phyloP scores from a whole-genome alignment of 352 stramenopile genomes.

The Phytophthora lateralis region DNA sequence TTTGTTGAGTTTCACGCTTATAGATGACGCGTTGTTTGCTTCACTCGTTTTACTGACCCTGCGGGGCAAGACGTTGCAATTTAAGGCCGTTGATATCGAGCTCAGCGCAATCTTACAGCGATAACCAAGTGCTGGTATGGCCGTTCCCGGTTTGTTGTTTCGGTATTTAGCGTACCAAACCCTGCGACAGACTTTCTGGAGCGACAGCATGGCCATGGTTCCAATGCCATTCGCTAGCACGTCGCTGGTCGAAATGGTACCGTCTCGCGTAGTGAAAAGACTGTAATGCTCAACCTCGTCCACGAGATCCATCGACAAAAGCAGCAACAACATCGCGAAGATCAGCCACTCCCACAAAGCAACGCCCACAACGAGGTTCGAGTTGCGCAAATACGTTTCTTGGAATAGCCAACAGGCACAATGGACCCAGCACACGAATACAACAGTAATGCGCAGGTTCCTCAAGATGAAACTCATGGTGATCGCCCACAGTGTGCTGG shows the following conservation, averaged over 20 bases:
- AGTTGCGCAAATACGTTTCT: conserved; percentile 17
- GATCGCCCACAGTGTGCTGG: conserved; percentile 14
- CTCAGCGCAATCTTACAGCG: conserved; percentile 7
- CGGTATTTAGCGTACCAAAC: neutral
- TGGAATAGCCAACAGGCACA: conserved; percentile 7
- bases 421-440: neutral
- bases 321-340: conserved; percentile 5
- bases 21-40: neutral
- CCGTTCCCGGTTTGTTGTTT: neutral
- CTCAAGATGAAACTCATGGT: conserved; percentile 1
- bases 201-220: conserved; percentile 12
- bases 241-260: conserved; percentile 16
- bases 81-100: neutral
- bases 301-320: conserved; percentile 9
- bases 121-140: conserved; percentile 6
- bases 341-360: conserved; percentile 8
- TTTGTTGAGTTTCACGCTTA: neutral
- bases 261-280: neutral
- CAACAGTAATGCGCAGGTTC: conserved; percentile 1
- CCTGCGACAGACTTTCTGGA: conserved; percentile 12
- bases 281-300: conserved; percentile 4
- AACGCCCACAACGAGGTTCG: conserved; percentile 1
- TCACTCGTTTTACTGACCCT: neutral
- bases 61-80: neutral
- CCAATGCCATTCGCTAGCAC: conserved; percentile 14